A percentile compares a stretch with the other conserved stretches of the same genome.
Conservation (phyloP, 2,329 filamentous ascomycete genomes). For the Claviceps arundinis region DNA sequence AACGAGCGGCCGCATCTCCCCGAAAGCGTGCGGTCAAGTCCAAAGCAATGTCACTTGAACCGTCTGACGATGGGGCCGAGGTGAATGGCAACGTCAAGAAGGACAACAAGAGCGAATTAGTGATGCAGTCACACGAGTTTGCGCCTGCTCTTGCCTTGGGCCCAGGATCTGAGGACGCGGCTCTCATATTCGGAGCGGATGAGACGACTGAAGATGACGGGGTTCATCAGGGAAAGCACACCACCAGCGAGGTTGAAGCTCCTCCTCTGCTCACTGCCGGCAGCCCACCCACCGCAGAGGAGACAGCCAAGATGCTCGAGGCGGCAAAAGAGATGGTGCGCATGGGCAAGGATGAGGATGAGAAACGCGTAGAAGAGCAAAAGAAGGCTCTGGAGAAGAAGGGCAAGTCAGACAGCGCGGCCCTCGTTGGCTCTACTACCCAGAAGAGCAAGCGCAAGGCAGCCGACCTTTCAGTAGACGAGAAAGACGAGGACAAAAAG, state of each 20-base stretch:
- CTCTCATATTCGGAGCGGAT: slow-evolving; percentile 58
- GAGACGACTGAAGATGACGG: slow-evolving; percentile 39
- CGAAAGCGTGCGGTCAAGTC: slow-evolving; percentile 38
- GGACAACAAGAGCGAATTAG: slow-evolving; percentile 19
- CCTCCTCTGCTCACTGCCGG: slow-evolving; percentile 48
- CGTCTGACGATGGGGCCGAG: slow-evolving; percentile 13
- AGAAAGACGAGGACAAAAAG: slow-evolving; percentile 35
- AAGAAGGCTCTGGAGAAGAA: slow-evolving; percentile 25
- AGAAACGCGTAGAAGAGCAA: slow-evolving; percentile 27
- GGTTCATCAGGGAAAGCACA: slow-evolving; percentile 55
- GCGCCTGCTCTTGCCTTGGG: slow-evolving; percentile 36
- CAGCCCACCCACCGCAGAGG: slow-evolving; percentile 60
- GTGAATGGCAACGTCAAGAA: slow-evolving; percentile 19
- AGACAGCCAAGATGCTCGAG: slow-evolving; percentile 71
- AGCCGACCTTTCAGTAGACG: slow-evolving; percentile 55
- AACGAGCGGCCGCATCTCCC: slow-evolving; percentile 36
- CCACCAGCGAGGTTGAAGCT: slow-evolving; percentile 63
- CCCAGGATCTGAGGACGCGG: slow-evolving; percentile 40
- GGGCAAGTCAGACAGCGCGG: slow-evolving; percentile 18
- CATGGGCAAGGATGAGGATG: slow-evolving; percentile 37
- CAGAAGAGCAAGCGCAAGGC: slow-evolving; percentile 61
- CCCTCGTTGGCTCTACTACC: slow-evolving; percentile 22
- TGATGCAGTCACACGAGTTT: slow-evolving; percentile 35
- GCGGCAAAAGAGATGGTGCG: slow-evolving; percentile 83
- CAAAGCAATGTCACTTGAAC: slow-evolving; percentile 26